Conservation (phyloP, 495 filamentous ascomycete species). For the Daldinia loculata region DNA sequence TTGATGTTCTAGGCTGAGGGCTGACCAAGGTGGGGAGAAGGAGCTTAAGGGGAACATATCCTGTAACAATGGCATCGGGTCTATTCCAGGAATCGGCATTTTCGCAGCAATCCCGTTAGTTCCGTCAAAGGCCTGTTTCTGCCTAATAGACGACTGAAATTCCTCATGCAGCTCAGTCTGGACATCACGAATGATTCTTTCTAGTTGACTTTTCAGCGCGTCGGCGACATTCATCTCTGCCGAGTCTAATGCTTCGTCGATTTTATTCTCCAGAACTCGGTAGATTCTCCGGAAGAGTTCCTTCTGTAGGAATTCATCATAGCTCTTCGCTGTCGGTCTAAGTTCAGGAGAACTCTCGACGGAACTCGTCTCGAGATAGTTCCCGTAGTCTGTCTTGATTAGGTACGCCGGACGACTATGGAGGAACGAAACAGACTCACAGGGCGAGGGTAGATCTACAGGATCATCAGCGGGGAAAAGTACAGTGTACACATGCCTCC, state of each 20-base stretch:
- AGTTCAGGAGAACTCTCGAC: not conserved
- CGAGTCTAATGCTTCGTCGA: conserved; percentile 12
- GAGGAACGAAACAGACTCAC: not conserved
- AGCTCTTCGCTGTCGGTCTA: not conserved
- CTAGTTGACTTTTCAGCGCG: not conserved
- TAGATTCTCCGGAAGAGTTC: conserved; percentile 17
- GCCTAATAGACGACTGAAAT: not conserved
- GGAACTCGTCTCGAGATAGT: not conserved
- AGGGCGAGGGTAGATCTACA: not conserved
- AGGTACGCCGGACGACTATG: not conserved
- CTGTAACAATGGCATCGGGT: not conserved
- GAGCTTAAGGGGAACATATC: not conserved
- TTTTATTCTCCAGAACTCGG: conserved; percentile 9
- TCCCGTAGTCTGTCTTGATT: not conserved
- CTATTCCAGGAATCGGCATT: not conserved
- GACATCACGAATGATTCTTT: not conserved
- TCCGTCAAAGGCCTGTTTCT: not conserved
- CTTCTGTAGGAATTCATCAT: not conserved
- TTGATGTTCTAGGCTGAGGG: not conserved
- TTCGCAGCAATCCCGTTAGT: not conserved
- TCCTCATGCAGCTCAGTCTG: not conserved
- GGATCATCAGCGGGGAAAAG: not conserved
- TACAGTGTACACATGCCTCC: not conserved
- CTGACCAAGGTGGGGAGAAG: not conserved
- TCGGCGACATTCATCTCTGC: conserved; percentile 1